A percentile compares a stretch with the other conserved stretches of the same genome.
These are phyloP conservation scores for Crepidotus sp. DNA, from an alignment of 1,284 basidiomycete species.

Conservation along the genomic window DNA sequence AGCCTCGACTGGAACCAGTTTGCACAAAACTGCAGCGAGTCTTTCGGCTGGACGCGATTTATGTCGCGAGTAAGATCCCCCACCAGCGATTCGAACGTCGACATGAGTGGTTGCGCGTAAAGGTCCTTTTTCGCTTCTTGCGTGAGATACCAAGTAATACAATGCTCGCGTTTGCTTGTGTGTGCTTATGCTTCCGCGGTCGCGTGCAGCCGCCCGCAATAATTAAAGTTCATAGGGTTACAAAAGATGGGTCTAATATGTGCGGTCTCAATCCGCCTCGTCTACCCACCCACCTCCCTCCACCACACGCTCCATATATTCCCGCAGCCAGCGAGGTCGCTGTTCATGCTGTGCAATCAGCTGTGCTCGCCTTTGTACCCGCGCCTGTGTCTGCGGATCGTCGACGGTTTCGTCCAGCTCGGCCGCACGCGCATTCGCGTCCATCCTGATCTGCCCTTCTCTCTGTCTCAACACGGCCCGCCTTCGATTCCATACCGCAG, in stretches of 20 bases:
- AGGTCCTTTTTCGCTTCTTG: background rate
- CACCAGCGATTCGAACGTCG: constrained; percentile 74
- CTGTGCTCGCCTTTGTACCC: constrained; percentile 28
- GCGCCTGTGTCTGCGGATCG: constrained; percentile 25
- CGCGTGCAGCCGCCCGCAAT: no score
- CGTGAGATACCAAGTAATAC: constrained; percentile 7
- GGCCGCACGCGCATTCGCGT: constrained; percentile 44
- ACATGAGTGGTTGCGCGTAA: constrained; percentile 30
- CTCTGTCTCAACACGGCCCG: constrained; percentile 48
- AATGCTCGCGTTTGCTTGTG: no score
- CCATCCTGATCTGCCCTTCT: constrained; percentile 61
- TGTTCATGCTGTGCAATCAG: constrained; percentile 40
- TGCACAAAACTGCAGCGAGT: constrained; percentile 89
- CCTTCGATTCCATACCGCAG: constrained; percentile 68
- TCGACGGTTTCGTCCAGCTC: constrained; percentile 28
- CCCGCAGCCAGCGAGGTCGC: constrained; percentile 52
- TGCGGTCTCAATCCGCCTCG: constrained; percentile 38
- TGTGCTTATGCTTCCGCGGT: no score
- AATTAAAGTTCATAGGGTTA: background rate
- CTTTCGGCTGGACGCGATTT: constrained; percentile 76
- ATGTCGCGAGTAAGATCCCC: constrained; percentile 84
- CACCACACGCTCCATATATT: constrained; percentile 58
- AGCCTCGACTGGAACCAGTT: constrained; percentile 90
- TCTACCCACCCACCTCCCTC: constrained; percentile 65
- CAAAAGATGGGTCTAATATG: constrained; percentile 9